Conservation (phyloP, 2,329 filamentous ascomycete genomes). For the Nemania bipapillata region DNA sequence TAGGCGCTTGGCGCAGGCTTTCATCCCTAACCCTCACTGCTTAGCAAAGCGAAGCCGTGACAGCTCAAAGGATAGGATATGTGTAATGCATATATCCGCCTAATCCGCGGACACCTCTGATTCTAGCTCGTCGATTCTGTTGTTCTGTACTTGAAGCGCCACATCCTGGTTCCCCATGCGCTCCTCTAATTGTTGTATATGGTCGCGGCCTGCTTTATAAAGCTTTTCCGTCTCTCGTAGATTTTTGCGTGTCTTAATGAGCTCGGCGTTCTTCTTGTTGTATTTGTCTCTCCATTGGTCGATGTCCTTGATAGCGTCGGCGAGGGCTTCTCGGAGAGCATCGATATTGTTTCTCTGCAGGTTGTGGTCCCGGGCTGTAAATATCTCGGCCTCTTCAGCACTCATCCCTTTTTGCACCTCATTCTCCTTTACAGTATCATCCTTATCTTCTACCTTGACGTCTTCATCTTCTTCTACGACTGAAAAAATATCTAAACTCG, state of each 20-base stretch:
- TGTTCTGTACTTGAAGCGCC: constrained; percentile 27
- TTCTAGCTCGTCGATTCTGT: no score
- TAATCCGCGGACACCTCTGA: no score
- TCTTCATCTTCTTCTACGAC: constrained; percentile 18
- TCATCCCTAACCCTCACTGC: background rate
- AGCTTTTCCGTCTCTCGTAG: constrained; percentile 13
- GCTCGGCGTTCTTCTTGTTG: constrained; percentile 27
- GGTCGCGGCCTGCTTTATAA: constrained; percentile 19
- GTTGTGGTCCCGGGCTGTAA: constrained; percentile 38
- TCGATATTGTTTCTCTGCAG: constrained; percentile 38
- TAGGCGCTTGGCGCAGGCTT: background rate
- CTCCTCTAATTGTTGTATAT: constrained; percentile 10
- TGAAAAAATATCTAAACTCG: background rate
- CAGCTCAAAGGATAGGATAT: no score
- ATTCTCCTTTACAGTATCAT: background rate
- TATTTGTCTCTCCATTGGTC: constrained; percentile 29
- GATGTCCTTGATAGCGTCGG: constrained; percentile 33
- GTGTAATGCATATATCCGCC: background rate
- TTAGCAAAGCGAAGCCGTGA: background rate
- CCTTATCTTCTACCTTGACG: background rate
- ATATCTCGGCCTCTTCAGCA: constrained; percentile 17
- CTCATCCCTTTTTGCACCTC: background rate
- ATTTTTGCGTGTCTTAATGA: constrained; percentile 22
- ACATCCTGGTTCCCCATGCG: constrained; percentile 35
- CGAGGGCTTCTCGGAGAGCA: constrained; percentile 34